phyloP scores from a whole-genome alignment of 2,329 filamentous ascomycete species.

The Endoconidiophora laricicola region DNA sequence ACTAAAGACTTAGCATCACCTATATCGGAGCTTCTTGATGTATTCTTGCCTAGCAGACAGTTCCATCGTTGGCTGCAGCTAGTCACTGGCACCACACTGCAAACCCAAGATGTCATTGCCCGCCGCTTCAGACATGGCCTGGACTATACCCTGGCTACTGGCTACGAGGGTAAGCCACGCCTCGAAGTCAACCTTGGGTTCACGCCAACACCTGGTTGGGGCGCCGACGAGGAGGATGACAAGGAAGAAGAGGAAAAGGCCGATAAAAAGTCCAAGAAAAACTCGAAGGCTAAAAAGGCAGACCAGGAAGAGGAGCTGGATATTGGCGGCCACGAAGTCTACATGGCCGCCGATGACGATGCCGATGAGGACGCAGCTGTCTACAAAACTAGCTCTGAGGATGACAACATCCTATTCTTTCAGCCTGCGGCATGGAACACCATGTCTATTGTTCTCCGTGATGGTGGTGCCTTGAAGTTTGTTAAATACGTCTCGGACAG shows the following conservation, averaged over 20 bases:
- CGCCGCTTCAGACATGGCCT: conserved; percentile 71
- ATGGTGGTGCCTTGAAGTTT: conserved; percentile 74
- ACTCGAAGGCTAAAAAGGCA: conserved; percentile 20
- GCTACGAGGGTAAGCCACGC: conserved; percentile 59
- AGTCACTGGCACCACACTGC: conserved; percentile 58
- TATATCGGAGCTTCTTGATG: conserved; percentile 62
- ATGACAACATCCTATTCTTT: conserved; percentile 52
- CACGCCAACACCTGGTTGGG: conserved; percentile 76
- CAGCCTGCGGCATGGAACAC: conserved; percentile 67
- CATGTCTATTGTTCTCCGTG: conserved; percentile 75
- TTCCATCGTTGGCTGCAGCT: conserved; percentile 84
- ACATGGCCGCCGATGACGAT: conserved; percentile 80
- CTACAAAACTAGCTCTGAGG: conserved; percentile 65
- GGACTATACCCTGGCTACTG: conserved; percentile 87
- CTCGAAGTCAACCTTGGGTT: conserved; percentile 78
- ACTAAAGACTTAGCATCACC: conserved; percentile 26
- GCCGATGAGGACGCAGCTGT: conserved; percentile 63
- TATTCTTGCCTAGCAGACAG: conserved; percentile 65
- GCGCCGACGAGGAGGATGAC: conserved; percentile 45
- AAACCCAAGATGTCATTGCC: conserved; percentile 61
- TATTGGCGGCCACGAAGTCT: conserved; percentile 69
- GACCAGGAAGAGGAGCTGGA: conserved; percentile 27
- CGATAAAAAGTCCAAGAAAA: conserved; percentile 19
- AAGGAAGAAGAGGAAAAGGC: conserved; percentile 30
- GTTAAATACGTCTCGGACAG: conserved; percentile 84